These are phyloP conservation scores for Volutella citrinella DNA, from an alignment of 2,329 filamentous ascomycete genomes.

Conservation along the genomic window DNA sequence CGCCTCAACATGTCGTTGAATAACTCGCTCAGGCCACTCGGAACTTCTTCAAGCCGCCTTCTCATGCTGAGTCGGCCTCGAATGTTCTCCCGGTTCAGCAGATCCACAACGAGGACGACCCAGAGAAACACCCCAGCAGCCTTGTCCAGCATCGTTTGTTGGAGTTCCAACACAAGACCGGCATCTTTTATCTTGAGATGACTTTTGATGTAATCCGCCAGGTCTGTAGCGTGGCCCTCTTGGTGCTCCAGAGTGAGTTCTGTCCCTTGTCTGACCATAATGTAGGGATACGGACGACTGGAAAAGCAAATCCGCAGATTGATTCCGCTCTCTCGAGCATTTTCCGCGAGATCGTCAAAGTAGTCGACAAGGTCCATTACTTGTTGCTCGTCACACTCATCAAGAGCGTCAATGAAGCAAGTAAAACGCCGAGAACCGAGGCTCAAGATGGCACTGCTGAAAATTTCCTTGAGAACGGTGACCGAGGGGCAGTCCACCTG, in stretches of 20 bases:
- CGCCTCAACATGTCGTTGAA: constrained; percentile 49
- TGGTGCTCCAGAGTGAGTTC: constrained; percentile 33
- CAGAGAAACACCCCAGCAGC: constrained; percentile 42
- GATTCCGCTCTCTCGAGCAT: constrained; percentile 14
- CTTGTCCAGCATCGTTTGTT: constrained; percentile 30
- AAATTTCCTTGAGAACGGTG: constrained; percentile 17
- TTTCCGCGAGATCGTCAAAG: constrained; percentile 37
- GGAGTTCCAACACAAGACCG: constrained; percentile 3
- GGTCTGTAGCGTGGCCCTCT: constrained; percentile 33
- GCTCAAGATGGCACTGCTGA: constrained; percentile 17
- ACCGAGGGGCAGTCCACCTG: constrained; percentile 7
- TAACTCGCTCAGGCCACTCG: constrained; percentile 39
- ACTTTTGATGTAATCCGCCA: constrained; percentile 29
- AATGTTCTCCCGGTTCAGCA: constrained; percentile 34
- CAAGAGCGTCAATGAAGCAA: constrained; percentile 37
- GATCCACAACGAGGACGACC: constrained; percentile 38
- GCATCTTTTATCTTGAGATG: constrained; percentile 22
- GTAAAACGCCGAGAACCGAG: constrained; percentile 10
- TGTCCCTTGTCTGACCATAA: constrained; percentile 28
- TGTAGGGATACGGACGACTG: constrained; percentile 45
- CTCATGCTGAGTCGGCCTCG: constrained; percentile 23
- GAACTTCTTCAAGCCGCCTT: constrained; percentile 32
- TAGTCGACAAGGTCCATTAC: constrained; percentile 41
- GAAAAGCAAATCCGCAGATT: constrained; percentile 39
- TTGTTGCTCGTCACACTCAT: constrained; percentile 45